Conservation (phyloP, 257 asterid genomes). For the Solanum stenotomum region DNA sequence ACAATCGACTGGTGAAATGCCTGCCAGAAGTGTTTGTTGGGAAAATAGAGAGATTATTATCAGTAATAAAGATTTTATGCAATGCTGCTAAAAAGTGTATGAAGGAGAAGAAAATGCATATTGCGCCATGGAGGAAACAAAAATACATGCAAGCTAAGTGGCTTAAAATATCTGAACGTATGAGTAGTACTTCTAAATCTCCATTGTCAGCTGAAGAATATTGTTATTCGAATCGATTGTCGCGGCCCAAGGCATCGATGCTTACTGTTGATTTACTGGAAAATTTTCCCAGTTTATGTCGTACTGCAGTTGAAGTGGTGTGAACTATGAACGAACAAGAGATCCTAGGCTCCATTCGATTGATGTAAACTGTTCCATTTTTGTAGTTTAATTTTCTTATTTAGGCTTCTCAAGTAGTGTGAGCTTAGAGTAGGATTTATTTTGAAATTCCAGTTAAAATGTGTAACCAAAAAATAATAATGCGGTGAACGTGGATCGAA, state of each 20-base stretch:
- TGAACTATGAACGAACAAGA: slow-evolving; percentile 7
- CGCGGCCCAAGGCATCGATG: slow-evolving; percentile 61
- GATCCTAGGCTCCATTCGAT: too few relatives aligned
- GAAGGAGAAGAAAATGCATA: slow-evolving; percentile 81
- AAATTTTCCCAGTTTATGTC: slow-evolving; percentile 25
- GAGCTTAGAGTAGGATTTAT: background rate
- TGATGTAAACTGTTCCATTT: too few relatives aligned
- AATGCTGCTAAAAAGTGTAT: slow-evolving; percentile 71
- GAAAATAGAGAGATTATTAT: slow-evolving; percentile 58
- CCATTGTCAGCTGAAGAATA: slow-evolving; percentile 18
- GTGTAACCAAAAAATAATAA: too few relatives aligned
- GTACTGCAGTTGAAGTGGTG: slow-evolving; percentile 53
- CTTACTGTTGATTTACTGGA: slow-evolving; percentile 62
- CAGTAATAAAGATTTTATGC: slow-evolving; percentile 53
- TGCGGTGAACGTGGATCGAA: slow-evolving; percentile 98
- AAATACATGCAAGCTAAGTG: slow-evolving; percentile 92
- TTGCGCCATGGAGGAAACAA: slow-evolving; percentile 92
- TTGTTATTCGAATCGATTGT: slow-evolving; percentile 14
- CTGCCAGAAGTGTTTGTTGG: slow-evolving; percentile 75
- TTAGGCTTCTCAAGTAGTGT: background rate
- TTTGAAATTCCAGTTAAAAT: too few relatives aligned
- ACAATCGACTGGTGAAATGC: slow-evolving; percentile 40
- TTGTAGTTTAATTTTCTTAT: background rate
- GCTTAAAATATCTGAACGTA: slow-evolving; percentile 41
- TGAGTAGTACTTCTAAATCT: slow-evolving; percentile 3